Evolutionary conservation across 805 yeast species (phyloP), one percentile per base, ranked within the genome.

Genomic region (Lipomyces orientalis): DNA sequence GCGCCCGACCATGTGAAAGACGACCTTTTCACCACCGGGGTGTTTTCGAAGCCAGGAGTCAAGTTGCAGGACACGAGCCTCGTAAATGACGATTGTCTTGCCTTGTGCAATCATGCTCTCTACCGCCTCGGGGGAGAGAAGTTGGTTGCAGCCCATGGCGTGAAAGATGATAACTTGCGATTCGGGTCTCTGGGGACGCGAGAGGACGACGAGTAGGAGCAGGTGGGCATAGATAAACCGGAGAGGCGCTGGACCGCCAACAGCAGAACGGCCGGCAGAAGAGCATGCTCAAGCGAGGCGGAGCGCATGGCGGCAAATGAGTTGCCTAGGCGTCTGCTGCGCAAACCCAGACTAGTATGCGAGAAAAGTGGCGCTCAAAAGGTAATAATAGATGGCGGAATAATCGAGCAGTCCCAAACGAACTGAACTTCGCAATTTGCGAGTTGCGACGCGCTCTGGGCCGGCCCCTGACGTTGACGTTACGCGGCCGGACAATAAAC

Each of bases 21-120:
- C 88, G 1, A 96, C 93, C 75, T 87, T 90, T 67, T 89, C 93
- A 5, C 97, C 97, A 14, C 97, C 97, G 0, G 97, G 97, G 77
- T 92, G 97, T 59, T 73, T 81, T 33, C 81, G 81, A 46, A 92
- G 78, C 97, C 97, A 92, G 9, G 78, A 71, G 64, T 91, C 88
- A 66, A 93, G 80, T 71, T 87, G 85, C 55, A 92, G 80, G 5
- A 90, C 97, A 25, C 79, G 68, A 58, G 83, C 79, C 51, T 88
- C 81, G 75, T 86, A 89, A 2, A 92, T 88, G 54, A 91, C 91
- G 37, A 92, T 84, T 33, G 87, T 84, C 67, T 88, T 85, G 2
- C 97, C 97, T 5, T 79, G 78, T 1, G 90, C 85, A 29, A 92
- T 90, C 55, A 86, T 79, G 57, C 83, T 82, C 71, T 85, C 86